These are phyloP conservation scores for Fusarium sp. DNA, from an alignment of 2,329 filamentous ascomycete genomes.

Conservation along the genomic window DNA sequence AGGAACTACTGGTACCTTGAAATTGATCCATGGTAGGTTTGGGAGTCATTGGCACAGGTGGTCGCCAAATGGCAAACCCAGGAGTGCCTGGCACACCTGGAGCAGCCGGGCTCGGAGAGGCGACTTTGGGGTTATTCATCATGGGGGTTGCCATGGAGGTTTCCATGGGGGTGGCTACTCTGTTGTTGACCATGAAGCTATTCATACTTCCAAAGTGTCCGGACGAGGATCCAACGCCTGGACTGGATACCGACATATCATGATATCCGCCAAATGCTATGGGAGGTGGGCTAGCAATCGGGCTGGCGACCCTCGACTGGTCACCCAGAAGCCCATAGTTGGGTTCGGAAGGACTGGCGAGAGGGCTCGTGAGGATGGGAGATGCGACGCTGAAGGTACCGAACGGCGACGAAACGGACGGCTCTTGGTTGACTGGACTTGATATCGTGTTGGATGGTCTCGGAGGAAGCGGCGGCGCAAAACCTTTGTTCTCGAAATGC, in stretches of 20 bases:
- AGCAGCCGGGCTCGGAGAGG: conserved; percentile 29
- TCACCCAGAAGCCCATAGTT: conserved; percentile 48
- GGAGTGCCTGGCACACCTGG: conserved; percentile 49
- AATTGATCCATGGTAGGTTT: conserved; percentile 40
- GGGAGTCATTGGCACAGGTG: conserved; percentile 46
- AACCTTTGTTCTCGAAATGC: conserved; percentile 56
- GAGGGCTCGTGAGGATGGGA: conserved; percentile 49
- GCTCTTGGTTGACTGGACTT: conserved; percentile 43
- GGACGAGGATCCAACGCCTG: conserved; percentile 42
- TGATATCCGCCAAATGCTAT: conserved; percentile 50
- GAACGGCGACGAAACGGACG: conserved; percentile 48
- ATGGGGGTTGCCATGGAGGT: conserved; percentile 42
- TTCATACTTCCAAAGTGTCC: conserved; percentile 50
- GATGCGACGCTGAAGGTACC: conserved; percentile 46
- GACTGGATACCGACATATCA: conserved; percentile 46
- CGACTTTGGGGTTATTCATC: conserved; percentile 36
- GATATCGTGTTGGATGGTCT: conserved; percentile 47
- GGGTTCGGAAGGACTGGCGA: conserved; percentile 48
- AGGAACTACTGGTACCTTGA: conserved; percentile 35
- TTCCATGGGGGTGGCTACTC: conserved; percentile 45
- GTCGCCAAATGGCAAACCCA: conserved; percentile 54
- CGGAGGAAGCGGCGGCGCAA: conserved; percentile 51
- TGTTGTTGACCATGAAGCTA: conserved; percentile 47
- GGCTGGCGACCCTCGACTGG: conserved; percentile 48
- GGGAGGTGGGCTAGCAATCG: conserved; percentile 46